Evolutionary conservation across 2,329 filamentous ascomycete genomes (phyloP).

Genomic region (Hypoxylon sp.): DNA sequence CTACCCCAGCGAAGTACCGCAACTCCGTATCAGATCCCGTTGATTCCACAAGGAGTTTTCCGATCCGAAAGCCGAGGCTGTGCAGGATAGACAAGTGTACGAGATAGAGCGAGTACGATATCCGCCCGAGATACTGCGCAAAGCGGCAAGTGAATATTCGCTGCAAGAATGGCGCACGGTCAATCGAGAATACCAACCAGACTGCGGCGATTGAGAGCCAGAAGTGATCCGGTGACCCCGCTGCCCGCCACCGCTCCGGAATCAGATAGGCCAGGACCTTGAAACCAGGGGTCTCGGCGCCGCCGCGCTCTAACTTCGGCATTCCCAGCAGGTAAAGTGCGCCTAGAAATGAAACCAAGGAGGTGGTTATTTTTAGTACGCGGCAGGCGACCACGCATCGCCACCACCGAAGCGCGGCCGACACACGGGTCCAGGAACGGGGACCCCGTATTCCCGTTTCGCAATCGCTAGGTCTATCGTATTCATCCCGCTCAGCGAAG

Average conservation of each 20-base stretch:
- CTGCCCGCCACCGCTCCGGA: constrained; percentile 37
- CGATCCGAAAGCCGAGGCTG: constrained; percentile 42
- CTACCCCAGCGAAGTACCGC: constrained; percentile 36
- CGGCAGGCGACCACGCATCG: constrained; percentile 16
- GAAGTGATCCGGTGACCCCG: constrained; percentile 43
- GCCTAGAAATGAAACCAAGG: constrained; percentile 28
- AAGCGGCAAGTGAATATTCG: constrained; percentile 48
- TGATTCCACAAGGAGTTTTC: constrained; percentile 26
- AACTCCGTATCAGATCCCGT: constrained; percentile 33
- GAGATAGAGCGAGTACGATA: constrained; percentile 50
- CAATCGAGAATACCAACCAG: constrained; percentile 46
- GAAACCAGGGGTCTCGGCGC: constrained; percentile 44
- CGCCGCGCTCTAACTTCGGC: constrained; percentile 44
- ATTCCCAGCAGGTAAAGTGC: constrained; percentile 44
- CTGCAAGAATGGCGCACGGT: constrained; percentile 45
- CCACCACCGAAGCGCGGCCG: constrained; percentile 28
- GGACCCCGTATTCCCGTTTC: background rate
- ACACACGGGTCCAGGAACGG: background rate
- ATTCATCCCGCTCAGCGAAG: constrained; percentile 29
- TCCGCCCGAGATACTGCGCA: constrained; percentile 50
- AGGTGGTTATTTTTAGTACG: background rate
- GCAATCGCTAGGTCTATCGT: background rate
- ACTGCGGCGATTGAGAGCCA: constrained; percentile 50
- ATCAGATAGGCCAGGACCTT: constrained; percentile 39
- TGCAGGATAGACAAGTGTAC: constrained; percentile 49